A percentile compares a stretch with the other conserved stretches of the same genome.
Evolutionary conservation across 768 basidiomycete species (phyloP).

Genomic region (Brasilioporus rufonigricans): DNA sequence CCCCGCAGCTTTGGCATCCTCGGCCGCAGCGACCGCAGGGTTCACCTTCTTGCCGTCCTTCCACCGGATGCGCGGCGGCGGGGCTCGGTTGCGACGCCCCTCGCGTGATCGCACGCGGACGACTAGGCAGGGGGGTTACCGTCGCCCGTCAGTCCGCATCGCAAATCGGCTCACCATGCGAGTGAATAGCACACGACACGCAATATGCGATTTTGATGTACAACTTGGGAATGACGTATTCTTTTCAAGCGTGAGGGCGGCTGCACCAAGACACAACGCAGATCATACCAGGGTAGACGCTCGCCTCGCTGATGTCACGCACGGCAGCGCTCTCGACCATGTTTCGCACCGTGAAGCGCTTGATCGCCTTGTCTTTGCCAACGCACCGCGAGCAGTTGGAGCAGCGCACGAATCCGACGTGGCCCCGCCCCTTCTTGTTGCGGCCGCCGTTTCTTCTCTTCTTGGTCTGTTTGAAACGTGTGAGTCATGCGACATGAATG

Average conservation of each 20-base stretch:
- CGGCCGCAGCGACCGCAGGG: conserved; percentile 90
- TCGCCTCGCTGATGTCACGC: conserved; percentile 94
- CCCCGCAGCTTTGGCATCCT: conserved; percentile 71
- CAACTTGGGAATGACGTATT: conserved; percentile 94
- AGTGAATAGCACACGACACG: conserved; percentile 98
- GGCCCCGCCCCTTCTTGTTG: conserved; percentile 99
- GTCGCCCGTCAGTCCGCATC: neutral
- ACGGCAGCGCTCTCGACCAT: conserved; percentile 99
- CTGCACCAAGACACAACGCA: neutral
- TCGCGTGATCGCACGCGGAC: conserved; percentile 97
- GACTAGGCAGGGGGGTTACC: too few relatives aligned
- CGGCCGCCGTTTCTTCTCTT: conserved; percentile 99
- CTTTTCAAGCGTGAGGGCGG: conserved; percentile 36
- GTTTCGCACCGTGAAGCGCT: conserved; percentile 98
- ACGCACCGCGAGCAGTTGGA: conserved; percentile 99
- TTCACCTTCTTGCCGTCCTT: conserved; percentile 96
- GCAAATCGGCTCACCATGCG: conserved; percentile 68
- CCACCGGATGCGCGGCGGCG: conserved; percentile 94
- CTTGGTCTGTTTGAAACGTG: conserved; percentile 66
- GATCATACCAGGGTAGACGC: conserved; percentile 78
- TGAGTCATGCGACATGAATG: conserved; percentile 6
- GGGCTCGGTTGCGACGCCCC: conserved; percentile 95
- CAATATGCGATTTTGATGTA: conserved; percentile 99
- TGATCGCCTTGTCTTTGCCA: conserved; percentile 99
- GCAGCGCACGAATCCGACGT: conserved; percentile 92